These are phyloP conservation scores for Jasminum sambac DNA, from an alignment of 257 asterid genomes.

Conservation along the genomic window DNA sequence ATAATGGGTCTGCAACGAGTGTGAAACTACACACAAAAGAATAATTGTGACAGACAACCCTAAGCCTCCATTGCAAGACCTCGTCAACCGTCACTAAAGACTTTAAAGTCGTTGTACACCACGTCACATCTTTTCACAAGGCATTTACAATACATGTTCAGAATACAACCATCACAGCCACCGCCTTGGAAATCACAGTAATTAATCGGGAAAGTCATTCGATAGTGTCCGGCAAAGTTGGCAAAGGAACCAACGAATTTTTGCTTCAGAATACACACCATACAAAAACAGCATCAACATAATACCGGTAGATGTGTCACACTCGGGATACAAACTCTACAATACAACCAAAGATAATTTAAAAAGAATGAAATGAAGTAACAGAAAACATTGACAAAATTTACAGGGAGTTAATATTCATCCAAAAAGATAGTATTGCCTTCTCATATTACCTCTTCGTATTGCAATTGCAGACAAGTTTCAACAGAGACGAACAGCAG, in stretches of 20 bases:
- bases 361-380: constrained; percentile 22
- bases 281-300: constrained; percentile 11
- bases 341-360: background rate
- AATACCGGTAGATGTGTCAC: constrained; percentile 14
- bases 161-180: no score
- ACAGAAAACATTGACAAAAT: constrained; percentile 32
- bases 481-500: constrained; percentile 4
- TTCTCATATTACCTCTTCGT: constrained; percentile 1
- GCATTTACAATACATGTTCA: no score
- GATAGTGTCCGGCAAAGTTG: background rate
- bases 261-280: constrained; percentile 16
- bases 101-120: no score
- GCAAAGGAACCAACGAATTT: background rate
- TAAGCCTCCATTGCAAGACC: no score
- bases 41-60: no score
- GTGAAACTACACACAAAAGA: no score
- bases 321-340: constrained; percentile 14
- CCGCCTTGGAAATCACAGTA: background rate
- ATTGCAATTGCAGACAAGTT: background rate
- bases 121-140: no score
- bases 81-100: no score
- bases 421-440: constrained; percentile 1
- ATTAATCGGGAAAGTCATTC: background rate
- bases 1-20: no score
- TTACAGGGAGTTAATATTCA: constrained; percentile 29